Evolutionary conservation across 2,329 filamentous ascomycete species (phyloP), one percentile per base, ranked within the genome.

Genomic region (Intubia oerlemansii): DNA sequence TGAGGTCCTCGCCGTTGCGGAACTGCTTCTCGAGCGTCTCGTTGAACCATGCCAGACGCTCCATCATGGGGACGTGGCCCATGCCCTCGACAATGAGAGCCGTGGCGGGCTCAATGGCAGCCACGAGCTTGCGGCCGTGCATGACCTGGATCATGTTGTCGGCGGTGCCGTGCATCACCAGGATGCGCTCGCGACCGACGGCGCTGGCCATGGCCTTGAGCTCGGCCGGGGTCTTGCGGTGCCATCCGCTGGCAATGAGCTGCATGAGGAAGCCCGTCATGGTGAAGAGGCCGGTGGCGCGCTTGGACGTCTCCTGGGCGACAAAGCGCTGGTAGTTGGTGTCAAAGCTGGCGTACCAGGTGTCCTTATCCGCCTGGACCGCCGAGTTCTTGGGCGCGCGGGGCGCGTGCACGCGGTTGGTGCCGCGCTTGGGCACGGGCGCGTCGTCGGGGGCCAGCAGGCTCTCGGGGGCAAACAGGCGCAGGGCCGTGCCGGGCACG

Each of bases 251-350:
- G 1, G 81, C 82, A 28, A 80, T 56, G 3, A 79, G 62, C 53
- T 92, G 82, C 39, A 78, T 56, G 18, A 88, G 44, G 46, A 88
- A 81, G 2, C 77, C 78, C 18, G 55, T 56, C 26, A 56, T 59
- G 4, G 63, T 66, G 45, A 81, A 85, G 5, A 55, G 54, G 1
- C 58, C 51, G 33, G 76, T 59, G 11, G 57, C 51, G 12, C 75
- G 61, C 54, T 91, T 91, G 42, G 55, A 57, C 36, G 90, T 49
- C 49, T 91, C 80, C 38, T 74, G 68, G 0, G 82, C 81, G 16
- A 76, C 72, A 43, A 82, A 85, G 5, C 82, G 72, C 52, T 88
- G 76, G 33, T 70, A 81, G 44, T 85, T 88, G 29, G 59, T 79
- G 5, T 62, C 62, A 46, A 88, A 91, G 13, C 6, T 19, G 11